Percentiles rank a stretch among this genome's conserved stretches.
phyloP scores from a whole-genome alignment of 805 yeast species.

The Candida methanosorbosa region DNA sequence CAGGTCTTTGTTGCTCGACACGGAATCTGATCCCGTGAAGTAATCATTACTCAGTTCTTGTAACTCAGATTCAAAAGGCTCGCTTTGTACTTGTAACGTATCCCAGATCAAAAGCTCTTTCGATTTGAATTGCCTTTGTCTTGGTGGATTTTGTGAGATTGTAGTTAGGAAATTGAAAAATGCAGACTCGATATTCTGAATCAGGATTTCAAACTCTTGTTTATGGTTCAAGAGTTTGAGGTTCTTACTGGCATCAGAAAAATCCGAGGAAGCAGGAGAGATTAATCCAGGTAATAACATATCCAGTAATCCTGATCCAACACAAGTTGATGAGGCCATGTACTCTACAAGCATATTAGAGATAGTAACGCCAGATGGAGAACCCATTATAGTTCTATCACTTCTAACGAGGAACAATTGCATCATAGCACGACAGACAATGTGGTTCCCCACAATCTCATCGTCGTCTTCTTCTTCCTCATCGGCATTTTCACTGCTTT shows the following conservation, averaged over 20 bases:
- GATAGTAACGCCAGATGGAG: no score
- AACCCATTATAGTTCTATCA: conserved; percentile 51
- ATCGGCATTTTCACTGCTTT: no score
- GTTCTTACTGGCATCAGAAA: no score
- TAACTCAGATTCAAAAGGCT: conserved; percentile 49
- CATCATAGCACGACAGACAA: conserved; percentile 53
- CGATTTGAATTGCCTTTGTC: conserved; percentile 71
- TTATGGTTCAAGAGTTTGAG: no score
- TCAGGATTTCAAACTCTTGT: no score
- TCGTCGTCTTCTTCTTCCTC: conserved; percentile 13
- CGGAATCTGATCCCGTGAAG: conserved; percentile 25
- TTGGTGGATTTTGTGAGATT: conserved; percentile 59
- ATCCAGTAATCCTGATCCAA: conserved; percentile 23
- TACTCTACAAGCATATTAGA: no score
- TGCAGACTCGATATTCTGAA: conserved; percentile 41
- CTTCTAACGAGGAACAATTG: conserved; percentile 57
- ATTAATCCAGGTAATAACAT: no score
- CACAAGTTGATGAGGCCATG: conserved; percentile 35
- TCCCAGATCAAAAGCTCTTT: conserved; percentile 60
- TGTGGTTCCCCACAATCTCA: conserved; percentile 28
- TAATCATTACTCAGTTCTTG: no score
- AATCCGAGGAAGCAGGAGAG: no score
- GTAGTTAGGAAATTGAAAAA: conserved; percentile 35
- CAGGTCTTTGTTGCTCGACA: no score
- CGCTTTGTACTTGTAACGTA: conserved; percentile 68